Evolutionary conservation across 2,329 filamentous ascomycete genomes (phyloP).

Genomic region (Colletotrichum trifolii): DNA sequence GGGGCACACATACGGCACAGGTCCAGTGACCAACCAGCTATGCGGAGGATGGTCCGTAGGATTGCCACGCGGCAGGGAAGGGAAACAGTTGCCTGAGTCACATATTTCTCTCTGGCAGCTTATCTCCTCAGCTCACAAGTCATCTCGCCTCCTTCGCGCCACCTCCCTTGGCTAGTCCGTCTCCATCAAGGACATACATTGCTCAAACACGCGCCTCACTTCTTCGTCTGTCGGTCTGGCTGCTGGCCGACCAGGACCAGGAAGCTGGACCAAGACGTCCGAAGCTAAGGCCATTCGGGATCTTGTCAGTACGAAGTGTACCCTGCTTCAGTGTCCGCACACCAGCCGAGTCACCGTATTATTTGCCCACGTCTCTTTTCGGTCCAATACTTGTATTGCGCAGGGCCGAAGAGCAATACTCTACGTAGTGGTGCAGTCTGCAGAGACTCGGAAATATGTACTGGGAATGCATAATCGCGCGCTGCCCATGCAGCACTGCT

Average conservation of each 20-base stretch:
- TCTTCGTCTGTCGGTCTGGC: background rate
- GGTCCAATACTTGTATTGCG: background rate
- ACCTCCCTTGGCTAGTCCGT: background rate
- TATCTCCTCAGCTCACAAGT: background rate
- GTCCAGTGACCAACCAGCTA: background rate
- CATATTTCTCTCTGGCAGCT: background rate
- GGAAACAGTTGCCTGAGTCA: background rate
- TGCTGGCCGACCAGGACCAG: background rate
- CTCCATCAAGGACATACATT: constrained; percentile 6
- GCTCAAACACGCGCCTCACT: constrained; percentile 4
- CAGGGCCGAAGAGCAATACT: constrained; percentile 1
- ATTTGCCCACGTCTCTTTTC: constrained; percentile 5
- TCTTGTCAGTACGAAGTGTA: background rate
- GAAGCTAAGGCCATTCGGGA: constrained; percentile 4
- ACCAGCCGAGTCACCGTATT: background rate
- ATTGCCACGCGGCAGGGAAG: constrained; percentile 9
- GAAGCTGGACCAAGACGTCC: constrained; percentile 2
- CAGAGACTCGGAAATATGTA: constrained; percentile 7
- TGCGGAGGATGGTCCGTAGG: constrained; percentile 1
- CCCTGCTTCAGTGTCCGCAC: constrained; percentile 10
- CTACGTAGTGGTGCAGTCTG: background rate
- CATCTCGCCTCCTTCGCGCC: too few relatives aligned
- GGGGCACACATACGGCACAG: background rate
- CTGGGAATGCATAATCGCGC: background rate
- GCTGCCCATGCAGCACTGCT: background rate